Base-by-base conservation (phyloP, 208 protist species). In the Leishmania aethiopica region DNA sequence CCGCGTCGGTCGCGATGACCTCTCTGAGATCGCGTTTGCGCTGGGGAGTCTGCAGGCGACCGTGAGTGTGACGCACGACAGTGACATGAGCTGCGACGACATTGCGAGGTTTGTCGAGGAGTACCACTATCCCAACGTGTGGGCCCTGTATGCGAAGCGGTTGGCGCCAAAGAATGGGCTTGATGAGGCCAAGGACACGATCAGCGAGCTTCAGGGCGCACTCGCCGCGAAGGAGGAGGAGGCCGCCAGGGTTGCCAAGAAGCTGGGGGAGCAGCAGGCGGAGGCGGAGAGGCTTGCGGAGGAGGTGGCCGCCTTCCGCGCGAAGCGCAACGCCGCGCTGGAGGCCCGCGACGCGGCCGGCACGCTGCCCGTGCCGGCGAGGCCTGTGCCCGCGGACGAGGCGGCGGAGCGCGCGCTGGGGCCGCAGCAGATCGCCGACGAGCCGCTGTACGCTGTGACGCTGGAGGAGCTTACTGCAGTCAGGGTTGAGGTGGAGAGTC, bases 1-100 rank as follows among this genome's bases (percentile, higher is more conserved):
- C 86, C 87, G 88, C 35, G 78, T 92, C 19, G 64, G 83, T 32
- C 66, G 81, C 42, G 83, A 89, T 55, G 84, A 84, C 71, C 82
- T 92, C 1, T 76, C 47, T 28, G 74, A 83, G 60, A 73, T 92
- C 1, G 2, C 81, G 57, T 89, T 90, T 78, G 69, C 64, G 28
- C 85, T 87, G 35, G 89, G 87, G 32, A 88, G 84, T 67, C 82
- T 90, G 45, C 79, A 76, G 19, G 73, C 72, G 49, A 78, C 32
- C 45, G 81, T 92, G 80, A 79, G 67, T 35, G 67, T 90, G 13
- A 66, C 77, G 10, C 89, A 90, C 80, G 86, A 62, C 13, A 62
- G 57, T 22, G 57, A 62, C 57, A 90, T 62, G 1, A 62, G 25
- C 57, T 11, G 25, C 25, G 57, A 62, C 57, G 57, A 62, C 25